These are phyloP conservation scores for Lithocarpus polystachyus DNA, from an alignment of 306 rosid species.

Conservation along the genomic window DNA sequence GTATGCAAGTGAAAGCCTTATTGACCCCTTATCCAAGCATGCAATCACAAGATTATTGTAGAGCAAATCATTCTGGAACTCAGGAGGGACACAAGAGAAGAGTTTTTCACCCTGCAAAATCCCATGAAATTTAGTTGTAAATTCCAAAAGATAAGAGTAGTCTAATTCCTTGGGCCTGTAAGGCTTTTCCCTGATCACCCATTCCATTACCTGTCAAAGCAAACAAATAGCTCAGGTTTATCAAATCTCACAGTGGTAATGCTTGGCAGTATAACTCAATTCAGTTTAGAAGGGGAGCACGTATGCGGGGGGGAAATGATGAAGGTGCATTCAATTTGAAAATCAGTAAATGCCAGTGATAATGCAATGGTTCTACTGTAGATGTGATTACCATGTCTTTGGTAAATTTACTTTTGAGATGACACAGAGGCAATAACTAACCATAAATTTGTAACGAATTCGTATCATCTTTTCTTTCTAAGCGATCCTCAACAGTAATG, in stretches of 20 bases:
- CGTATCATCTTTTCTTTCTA: not conserved
- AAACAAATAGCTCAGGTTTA: not conserved
- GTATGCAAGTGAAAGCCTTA: conserved; percentile 74
- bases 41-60: conserved; percentile 82
- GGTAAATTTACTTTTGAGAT: not conserved
- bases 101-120: conserved; percentile 81
- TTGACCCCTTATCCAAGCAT: conserved; percentile 76
- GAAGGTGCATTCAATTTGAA: not conserved
- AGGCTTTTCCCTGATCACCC: conserved; percentile 91
- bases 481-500: not conserved
- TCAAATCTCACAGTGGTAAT: not conserved
- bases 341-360: not conserved
- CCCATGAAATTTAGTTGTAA: conserved; percentile 74
- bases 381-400: not conserved
- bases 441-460: not conserved
- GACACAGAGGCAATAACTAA: not conserved
- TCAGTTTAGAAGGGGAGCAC: not conserved
- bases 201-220: conserved; percentile 82
- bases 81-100: conserved; percentile 53
- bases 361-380: not conserved
- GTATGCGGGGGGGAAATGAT: not conserved
- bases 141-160: conserved; percentile 81
- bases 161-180: conserved; percentile 73
- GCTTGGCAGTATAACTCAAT: not conserved
- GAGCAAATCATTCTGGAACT: conserved; percentile 86